A percentile compares a stretch with the other conserved stretches of the same genome.
These are phyloP conservation scores for Kentomonas sorsogonicus DNA, from an alignment of 208 protist species.

Conservation along the genomic window DNA sequence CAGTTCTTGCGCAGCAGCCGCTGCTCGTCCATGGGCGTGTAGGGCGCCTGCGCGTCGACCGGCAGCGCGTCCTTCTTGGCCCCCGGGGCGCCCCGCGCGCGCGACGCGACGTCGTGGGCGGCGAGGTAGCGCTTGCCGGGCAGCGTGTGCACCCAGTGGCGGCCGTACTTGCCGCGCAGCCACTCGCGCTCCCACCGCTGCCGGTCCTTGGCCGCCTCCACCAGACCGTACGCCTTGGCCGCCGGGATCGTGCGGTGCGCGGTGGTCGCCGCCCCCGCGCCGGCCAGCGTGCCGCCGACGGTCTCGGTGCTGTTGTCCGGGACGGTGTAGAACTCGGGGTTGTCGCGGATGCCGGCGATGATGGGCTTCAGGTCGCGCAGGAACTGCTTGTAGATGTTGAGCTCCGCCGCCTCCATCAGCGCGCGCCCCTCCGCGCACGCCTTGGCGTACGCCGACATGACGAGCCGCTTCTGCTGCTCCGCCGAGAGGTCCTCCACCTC, in stretches of 20 bases:
- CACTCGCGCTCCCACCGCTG: constrained; percentile 66
- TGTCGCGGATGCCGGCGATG: constrained; percentile 88
- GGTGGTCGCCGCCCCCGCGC: not conserved
- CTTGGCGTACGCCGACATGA: constrained; percentile 80
- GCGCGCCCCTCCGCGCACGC: constrained; percentile 59
- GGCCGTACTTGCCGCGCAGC: constrained; percentile 51
- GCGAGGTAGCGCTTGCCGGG: constrained; percentile 83
- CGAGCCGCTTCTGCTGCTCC: constrained; percentile 56
- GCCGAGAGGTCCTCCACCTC: constrained; percentile 66
- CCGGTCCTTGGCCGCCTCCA: constrained; percentile 61
- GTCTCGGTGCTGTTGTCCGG: constrained; percentile 65
- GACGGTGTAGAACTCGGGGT: constrained; percentile 91
- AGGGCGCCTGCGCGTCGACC: constrained; percentile 76
- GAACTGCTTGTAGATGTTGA: constrained; percentile 89
- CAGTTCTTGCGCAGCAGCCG: constrained; percentile 80
- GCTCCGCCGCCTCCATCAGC: constrained; percentile 85
- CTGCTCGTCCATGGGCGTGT: constrained; percentile 87
- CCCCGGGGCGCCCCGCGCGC: constrained; percentile 75
- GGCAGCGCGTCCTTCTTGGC: constrained; percentile 63
- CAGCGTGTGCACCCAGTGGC: constrained; percentile 60
- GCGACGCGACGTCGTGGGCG: constrained; percentile 54
- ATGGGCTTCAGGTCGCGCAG: constrained; percentile 85
- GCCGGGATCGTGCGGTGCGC: constrained; percentile 81
- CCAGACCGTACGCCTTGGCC: constrained; percentile 62
- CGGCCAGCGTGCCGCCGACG: constrained; percentile 52